These are phyloP conservation scores for Theobroma cacao DNA, from an alignment of 345 rosid species.

Conservation along the genomic window DNA sequence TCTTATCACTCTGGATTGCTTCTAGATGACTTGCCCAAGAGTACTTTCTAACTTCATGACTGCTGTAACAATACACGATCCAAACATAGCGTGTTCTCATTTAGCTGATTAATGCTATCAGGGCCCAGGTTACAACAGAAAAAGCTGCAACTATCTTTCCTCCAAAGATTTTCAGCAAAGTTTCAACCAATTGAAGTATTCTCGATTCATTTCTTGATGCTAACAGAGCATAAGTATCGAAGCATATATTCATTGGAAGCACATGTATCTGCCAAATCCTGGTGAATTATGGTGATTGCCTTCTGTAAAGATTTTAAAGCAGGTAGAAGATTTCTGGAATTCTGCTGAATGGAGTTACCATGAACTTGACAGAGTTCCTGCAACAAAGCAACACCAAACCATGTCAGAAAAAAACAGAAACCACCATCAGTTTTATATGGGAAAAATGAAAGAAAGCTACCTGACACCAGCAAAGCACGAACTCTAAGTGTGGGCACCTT, in stretches of 20 bases:
- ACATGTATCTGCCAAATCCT: conserved; percentile 88
- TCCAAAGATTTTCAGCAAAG: not conserved
- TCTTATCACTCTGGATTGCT: not conserved
- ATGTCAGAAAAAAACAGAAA: not conserved
- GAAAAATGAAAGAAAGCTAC: conserved; percentile 27
- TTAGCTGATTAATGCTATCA: not conserved
- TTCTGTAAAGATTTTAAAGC: conserved; percentile 80
- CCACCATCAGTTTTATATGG: not conserved
- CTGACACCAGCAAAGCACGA: conserved; percentile 90
- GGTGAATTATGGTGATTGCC: conserved; percentile 80
- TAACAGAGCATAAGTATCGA: conserved; percentile 66
- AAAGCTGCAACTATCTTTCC: not conserved
- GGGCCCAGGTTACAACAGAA: not conserved
- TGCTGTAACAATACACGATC: not conserved
- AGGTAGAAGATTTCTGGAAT: conserved; percentile 75
- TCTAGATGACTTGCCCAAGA: not conserved
- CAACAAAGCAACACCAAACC: conserved; percentile 4
- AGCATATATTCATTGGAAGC: conserved; percentile 87
- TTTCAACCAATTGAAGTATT: not conserved
- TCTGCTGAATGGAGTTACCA: conserved; percentile 78
- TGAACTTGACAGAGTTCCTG: conserved; percentile 90
- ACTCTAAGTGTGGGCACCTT: conserved; percentile 85
- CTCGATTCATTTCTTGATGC: conserved; percentile 27
- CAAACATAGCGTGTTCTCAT: not conserved
- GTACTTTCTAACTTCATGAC: not conserved